These are phyloP conservation scores for Triticum urartu DNA, from an alignment of 176 grass and related monocot species.

Conservation along the genomic window DNA sequence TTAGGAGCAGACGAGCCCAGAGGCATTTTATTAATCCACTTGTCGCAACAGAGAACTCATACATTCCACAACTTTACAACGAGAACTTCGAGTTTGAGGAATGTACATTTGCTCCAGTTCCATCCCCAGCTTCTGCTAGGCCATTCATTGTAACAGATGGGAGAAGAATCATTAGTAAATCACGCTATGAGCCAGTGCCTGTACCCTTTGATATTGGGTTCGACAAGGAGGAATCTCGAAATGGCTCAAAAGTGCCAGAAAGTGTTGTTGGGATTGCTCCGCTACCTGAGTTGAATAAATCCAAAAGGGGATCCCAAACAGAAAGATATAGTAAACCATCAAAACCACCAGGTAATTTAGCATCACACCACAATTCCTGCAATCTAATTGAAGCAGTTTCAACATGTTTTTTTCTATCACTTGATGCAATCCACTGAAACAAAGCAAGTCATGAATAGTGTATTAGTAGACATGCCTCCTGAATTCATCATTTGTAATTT, in stretches of 20 bases:
- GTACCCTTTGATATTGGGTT: conserved; percentile 35
- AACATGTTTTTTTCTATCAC: conserved; percentile 4
- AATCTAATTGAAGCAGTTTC: conserved; percentile 8
- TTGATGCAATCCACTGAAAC: conserved; percentile 13
- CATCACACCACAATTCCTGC: conserved; percentile 12
- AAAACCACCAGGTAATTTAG: conserved; percentile 56
- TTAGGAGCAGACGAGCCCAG: conserved; percentile 55
- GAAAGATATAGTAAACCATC: conserved; percentile 32
- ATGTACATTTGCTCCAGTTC: conserved; percentile 62
- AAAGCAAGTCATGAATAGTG: not conserved
- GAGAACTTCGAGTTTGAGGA: conserved; percentile 81
- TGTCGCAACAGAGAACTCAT: conserved; percentile 57
- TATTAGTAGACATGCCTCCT: not conserved
- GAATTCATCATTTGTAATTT: not conserved
- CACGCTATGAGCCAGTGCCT: conserved; percentile 42
- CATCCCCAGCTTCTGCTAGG: conserved; percentile 49
- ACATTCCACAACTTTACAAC: conserved; percentile 69
- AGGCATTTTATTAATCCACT: conserved; percentile 63
- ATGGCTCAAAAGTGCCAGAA: conserved; percentile 31
- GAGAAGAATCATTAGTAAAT: conserved; percentile 76
- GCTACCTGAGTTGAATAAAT: conserved; percentile 57
- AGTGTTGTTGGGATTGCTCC: conserved; percentile 39
- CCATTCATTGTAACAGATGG: conserved; percentile 79
- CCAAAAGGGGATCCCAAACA: conserved; percentile 41
- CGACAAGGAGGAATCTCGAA: conserved; percentile 26